Percentiles rank a stretch among this genome's conserved stretches.
These are phyloP conservation scores for Fraxinus xanthoxyloides DNA, from an alignment of 305 asterid genomes.

Conservation along the genomic window DNA sequence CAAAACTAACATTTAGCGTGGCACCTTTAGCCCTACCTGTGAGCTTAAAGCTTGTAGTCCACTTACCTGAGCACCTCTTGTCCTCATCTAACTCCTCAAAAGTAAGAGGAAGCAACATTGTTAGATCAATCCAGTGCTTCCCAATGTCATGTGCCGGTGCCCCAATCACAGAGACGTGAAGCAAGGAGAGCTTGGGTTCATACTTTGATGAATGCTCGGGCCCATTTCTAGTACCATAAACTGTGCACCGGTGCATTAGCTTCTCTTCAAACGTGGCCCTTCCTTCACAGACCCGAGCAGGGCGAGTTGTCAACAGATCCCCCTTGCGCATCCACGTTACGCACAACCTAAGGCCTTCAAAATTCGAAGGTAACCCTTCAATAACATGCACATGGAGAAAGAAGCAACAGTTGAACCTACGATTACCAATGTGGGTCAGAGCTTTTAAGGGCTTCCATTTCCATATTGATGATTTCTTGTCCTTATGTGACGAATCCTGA, in stretches of 20 bases:
- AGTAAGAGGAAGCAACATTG: slow-evolving; percentile 77
- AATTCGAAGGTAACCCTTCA: slow-evolving; percentile 55
- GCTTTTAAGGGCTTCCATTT: slow-evolving; percentile 73
- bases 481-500: slow-evolving; percentile 39
- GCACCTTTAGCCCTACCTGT: slow-evolving; percentile 81
- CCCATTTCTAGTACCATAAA: slow-evolving; percentile 56
- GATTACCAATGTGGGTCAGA: slow-evolving; percentile 51
- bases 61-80: slow-evolving; percentile 61
- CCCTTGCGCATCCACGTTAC: slow-evolving; percentile 66
- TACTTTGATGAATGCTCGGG: slow-evolving; percentile 56
- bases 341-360: slow-evolving; percentile 51
- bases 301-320: slow-evolving; percentile 45
- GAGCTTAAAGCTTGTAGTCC: slow-evolving; percentile 86
- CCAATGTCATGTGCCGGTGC: slow-evolving; percentile 65
- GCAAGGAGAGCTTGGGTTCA: slow-evolving; percentile 65
- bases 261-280: slow-evolving; percentile 69
- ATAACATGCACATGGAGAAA: slow-evolving; percentile 69
- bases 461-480: slow-evolving; percentile 66
- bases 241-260: slow-evolving; percentile 59
- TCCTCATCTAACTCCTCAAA: slow-evolving; percentile 66
- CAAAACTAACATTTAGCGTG: slow-evolving; percentile 64
- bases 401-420: slow-evolving; percentile 60
- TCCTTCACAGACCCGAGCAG: slow-evolving; percentile 52
- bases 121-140: slow-evolving; percentile 76
- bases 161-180: slow-evolving; percentile 55